A percentile compares a stretch with the other conserved stretches of the same genome.
These are phyloP conservation scores for Eremochloa ophiuroides DNA, from an alignment of 176 grass and related monocot genomes.

Conservation along the genomic window DNA sequence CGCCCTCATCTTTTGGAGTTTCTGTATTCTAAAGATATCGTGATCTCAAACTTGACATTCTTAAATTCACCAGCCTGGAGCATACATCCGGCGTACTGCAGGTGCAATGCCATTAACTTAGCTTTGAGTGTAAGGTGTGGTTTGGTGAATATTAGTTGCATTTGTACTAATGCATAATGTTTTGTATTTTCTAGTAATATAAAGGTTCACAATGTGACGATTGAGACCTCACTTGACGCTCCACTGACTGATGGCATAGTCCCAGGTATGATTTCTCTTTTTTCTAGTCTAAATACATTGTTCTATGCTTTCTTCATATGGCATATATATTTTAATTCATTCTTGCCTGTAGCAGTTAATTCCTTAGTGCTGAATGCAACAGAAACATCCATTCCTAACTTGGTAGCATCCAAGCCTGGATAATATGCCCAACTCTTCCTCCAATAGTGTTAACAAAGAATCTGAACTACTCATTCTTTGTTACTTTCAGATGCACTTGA, in stretches of 20 bases:
- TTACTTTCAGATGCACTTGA: neutral
- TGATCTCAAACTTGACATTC: conserved; percentile 83
- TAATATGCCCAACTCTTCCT: neutral
- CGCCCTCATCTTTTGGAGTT: conserved; percentile 88
- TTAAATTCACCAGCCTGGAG: conserved; percentile 87
- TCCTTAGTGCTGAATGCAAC: neutral
- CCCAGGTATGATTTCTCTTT: conserved; percentile 40
- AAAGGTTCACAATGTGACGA: conserved; percentile 63
- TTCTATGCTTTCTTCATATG: neutral
- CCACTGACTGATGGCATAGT: conserved; percentile 79
- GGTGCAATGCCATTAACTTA: conserved; percentile 34
- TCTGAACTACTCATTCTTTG: neutral
- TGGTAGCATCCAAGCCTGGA: neutral
- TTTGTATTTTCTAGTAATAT: conserved; percentile 61
- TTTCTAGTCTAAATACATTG: neutral
- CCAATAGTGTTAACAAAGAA: conserved; percentile 1
- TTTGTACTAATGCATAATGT: conserved; percentile 1
- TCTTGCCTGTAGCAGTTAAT: conserved; percentile 6
- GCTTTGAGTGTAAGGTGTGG: neutral
- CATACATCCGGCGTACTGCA: conserved; percentile 82
- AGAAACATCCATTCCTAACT: too few species aligned
- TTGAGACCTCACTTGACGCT: conserved; percentile 60
- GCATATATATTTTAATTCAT: neutral
- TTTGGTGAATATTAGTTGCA: conserved; percentile 8
- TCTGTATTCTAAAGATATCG: conserved; percentile 51